Percentiles rank a stretch among this genome's conserved stretches.
phyloP scores from a whole-genome alignment of 2,329 filamentous ascomycete genomes.

The Myriosclerotinia scirpicola region DNA sequence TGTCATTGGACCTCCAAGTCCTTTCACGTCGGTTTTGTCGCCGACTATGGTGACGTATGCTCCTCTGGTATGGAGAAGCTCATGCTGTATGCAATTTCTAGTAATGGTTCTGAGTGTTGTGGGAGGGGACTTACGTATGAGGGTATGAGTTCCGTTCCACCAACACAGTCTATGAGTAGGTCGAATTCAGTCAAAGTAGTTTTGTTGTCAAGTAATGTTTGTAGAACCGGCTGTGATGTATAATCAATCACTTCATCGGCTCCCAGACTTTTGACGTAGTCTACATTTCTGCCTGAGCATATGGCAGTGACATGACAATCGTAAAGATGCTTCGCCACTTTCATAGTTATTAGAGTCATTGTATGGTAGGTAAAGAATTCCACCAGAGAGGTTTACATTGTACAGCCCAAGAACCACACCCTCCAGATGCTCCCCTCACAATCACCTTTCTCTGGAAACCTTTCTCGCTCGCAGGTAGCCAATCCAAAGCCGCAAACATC shows the following conservation, averaged over 20 bases:
- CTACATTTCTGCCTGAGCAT: conserved; percentile 35
- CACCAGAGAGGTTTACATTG: conserved; percentile 30
- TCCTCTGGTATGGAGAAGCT: conserved; percentile 34
- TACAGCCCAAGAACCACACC: conserved; percentile 37
- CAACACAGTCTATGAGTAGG: conserved; percentile 41
- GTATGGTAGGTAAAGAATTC: neutral
- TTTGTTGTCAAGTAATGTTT: conserved; percentile 27
- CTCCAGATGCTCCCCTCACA: conserved; percentile 37
- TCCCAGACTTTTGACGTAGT: conserved; percentile 35
- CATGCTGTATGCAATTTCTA: conserved; percentile 23
- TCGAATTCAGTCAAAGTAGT: conserved; percentile 27
- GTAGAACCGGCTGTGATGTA: conserved; percentile 29
- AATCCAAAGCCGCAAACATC: conserved; percentile 40
- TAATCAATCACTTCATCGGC: conserved; percentile 39
- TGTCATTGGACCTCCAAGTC: conserved; percentile 35
- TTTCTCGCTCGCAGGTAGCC: conserved; percentile 30
- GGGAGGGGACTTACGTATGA: conserved; percentile 29
- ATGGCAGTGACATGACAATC: conserved; percentile 39
- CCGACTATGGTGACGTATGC: conserved; percentile 40
- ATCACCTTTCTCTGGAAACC: conserved; percentile 32
- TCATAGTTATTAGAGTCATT: conserved; percentile 8
- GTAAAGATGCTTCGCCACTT: conserved; percentile 36
- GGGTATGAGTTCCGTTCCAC: conserved; percentile 39
- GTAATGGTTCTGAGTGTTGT: neutral
- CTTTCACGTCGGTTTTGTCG: conserved; percentile 35